Evolutionary conservation across 2,329 filamentous ascomycete species (phyloP).

Genomic region (Colletotrichum cereale): DNA sequence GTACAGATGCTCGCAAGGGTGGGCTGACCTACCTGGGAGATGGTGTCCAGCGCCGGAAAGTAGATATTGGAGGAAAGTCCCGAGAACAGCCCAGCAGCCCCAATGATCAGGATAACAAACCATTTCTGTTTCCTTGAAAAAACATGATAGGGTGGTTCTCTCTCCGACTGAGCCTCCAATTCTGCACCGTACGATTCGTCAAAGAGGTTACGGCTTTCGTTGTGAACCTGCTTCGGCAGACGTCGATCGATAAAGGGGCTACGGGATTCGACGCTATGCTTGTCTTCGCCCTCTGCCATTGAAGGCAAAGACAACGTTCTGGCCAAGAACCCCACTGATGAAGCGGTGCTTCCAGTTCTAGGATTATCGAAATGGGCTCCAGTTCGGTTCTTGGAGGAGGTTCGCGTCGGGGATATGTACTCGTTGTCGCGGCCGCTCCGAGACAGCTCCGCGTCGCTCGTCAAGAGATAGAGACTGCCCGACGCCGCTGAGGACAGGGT

Average conservation of each 20-base stretch:
- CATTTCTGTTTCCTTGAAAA: constrained; percentile 56
- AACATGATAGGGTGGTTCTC: constrained; percentile 47
- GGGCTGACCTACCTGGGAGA: constrained; percentile 48
- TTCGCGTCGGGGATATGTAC: constrained; percentile 7
- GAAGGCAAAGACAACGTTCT: constrained; percentile 11
- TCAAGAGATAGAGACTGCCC: constrained; percentile 10
- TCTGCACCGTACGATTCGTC: background rate
- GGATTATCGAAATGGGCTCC: background rate
- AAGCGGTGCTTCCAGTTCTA: background rate
- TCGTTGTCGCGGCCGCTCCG: constrained; percentile 3
- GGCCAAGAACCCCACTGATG: background rate
- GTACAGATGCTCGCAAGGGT: background rate
- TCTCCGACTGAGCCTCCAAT: background rate
- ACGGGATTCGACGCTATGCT: background rate
- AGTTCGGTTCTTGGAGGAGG: background rate
- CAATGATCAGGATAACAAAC: constrained; percentile 61
- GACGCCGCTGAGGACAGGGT: constrained; percentile 15
- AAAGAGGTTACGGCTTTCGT: constrained; percentile 16
- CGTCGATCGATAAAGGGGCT: constrained; percentile 9
- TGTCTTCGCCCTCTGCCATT: background rate
- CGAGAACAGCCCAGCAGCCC: constrained; percentile 64
- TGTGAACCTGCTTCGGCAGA: background rate
- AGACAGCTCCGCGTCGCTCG: constrained; percentile 19
- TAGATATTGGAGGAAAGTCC: constrained; percentile 66
- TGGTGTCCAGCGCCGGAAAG: constrained; percentile 57